phyloP scores from a whole-genome alignment of 192 early-diverging fungal species.

The Gonapodya sp. region DNA sequence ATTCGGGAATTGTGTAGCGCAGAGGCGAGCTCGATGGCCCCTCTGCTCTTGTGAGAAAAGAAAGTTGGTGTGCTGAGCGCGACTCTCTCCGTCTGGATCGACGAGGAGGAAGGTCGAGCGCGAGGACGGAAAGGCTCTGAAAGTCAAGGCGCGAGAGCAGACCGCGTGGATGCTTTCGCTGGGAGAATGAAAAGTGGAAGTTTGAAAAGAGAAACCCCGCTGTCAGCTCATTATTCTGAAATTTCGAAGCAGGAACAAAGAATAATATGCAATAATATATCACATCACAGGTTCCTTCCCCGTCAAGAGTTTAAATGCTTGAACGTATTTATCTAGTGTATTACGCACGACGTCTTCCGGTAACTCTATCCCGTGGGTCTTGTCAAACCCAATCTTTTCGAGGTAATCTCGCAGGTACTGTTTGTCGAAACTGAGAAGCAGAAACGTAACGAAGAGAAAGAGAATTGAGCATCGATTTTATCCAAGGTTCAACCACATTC shows the following conservation, averaged over 20 bases:
- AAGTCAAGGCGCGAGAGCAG: too few relatives aligned
- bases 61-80: neutral
- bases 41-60: neutral
- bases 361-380: conserved; percentile 67
- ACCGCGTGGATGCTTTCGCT: too few relatives aligned
- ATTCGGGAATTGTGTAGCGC: neutral
- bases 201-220: neutral
- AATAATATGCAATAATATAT: neutral
- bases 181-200: neutral
- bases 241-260: neutral
- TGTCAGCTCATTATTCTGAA: neutral
- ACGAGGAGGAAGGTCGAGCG: too few relatives aligned
- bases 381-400: conserved; percentile 79
- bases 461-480: neutral
- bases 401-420: conserved; percentile 96
- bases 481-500: neutral
- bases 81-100: neutral
- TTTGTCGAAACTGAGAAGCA: conserved; percentile 98
- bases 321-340: conserved; percentile 83
- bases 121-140: too few relatives aligned
- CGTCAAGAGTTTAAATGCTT: conserved; percentile 79
- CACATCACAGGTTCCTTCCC: conserved; percentile 40
- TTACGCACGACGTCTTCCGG: conserved; percentile 74
- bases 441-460: neutral
- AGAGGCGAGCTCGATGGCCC: neutral